Evolutionary conservation across 2,329 filamentous ascomycete species (phyloP).

Genomic region (Phoma sp.): DNA sequence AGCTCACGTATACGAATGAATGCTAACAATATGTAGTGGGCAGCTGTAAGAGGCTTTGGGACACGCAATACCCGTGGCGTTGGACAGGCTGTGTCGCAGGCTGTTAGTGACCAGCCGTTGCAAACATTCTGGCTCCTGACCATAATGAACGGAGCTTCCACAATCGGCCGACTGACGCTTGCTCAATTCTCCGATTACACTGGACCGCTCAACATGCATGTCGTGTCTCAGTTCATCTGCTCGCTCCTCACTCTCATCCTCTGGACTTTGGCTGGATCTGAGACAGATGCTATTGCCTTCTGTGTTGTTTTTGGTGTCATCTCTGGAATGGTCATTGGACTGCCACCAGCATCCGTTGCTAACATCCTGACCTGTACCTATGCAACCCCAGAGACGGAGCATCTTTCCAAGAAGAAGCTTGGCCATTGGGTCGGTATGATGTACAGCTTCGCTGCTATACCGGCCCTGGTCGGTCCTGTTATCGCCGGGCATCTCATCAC

Average conservation of each 20-base stretch:
- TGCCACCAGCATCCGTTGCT: slow-evolving; percentile 57
- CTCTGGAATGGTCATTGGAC: slow-evolving; percentile 57
- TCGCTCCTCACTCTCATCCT: slow-evolving; percentile 52
- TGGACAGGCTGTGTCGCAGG: slow-evolving; percentile 8
- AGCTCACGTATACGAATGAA: not conserved
- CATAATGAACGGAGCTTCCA: slow-evolving; percentile 59
- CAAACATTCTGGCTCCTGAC: slow-evolving; percentile 57
- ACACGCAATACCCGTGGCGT: slow-evolving; percentile 34
- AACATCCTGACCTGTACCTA: slow-evolving; percentile 51
- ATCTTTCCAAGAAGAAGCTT: slow-evolving; percentile 47
- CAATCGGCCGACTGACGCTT: slow-evolving; percentile 53
- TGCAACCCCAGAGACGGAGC: slow-evolving; percentile 31
- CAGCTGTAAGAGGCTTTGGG: slow-evolving; percentile 51
- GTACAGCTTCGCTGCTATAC: slow-evolving; percentile 55
- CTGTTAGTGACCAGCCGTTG: slow-evolving; percentile 42
- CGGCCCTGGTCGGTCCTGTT: slow-evolving; percentile 55
- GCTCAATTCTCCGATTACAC: slow-evolving; percentile 54
- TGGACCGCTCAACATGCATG: slow-evolving; percentile 56
- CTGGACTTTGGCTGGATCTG: slow-evolving; percentile 51
- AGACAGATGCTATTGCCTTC: slow-evolving; percentile 53
- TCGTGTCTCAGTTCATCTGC: slow-evolving; percentile 48
- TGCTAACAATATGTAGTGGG: slow-evolving; percentile 49
- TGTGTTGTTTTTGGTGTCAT: slow-evolving; percentile 57
- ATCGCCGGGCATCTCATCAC: slow-evolving; percentile 56
- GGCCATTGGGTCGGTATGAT: slow-evolving; percentile 62